phyloP scores from a whole-genome alignment of 345 rosid species.

The Jatropha curcas region DNA sequence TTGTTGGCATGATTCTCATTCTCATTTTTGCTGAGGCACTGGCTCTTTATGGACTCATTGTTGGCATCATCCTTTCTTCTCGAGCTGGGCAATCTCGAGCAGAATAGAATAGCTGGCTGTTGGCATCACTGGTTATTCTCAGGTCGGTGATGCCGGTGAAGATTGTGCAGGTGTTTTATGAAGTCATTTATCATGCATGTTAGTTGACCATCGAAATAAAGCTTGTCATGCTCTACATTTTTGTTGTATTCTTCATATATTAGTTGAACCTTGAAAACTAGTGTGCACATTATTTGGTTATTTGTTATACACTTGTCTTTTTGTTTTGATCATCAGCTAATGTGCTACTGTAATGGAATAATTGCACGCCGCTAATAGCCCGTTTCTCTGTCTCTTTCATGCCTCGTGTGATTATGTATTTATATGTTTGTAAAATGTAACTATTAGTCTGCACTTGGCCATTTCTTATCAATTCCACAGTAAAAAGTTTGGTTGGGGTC shows the following conservation, averaged over 20 bases:
- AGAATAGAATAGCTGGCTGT: constrained; percentile 5
- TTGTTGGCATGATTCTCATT: constrained; percentile 26
- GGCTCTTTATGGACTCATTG: constrained; percentile 25
- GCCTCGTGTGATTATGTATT: background rate
- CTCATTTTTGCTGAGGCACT: constrained; percentile 25
- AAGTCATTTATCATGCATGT: constrained; percentile 5
- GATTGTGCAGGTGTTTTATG: constrained; percentile 1
- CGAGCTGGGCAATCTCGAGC: constrained; percentile 28
- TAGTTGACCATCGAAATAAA: constrained; percentile 7
- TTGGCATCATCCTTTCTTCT: constrained; percentile 25
- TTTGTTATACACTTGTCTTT: background rate
- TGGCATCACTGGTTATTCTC: constrained; percentile 4
- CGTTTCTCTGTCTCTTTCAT: no score
- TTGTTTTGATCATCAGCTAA: background rate
- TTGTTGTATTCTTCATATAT: background rate
- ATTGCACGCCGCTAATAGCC: background rate
- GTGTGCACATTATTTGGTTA: constrained; percentile 2
- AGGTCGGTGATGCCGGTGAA: constrained; percentile 4
- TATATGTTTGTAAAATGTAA: background rate
- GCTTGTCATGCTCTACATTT: background rate
- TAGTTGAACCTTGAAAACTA: background rate
- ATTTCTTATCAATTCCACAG: background rate
- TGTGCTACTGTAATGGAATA: background rate
- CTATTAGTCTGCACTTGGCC: background rate
- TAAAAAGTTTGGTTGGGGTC: background rate